Base-by-base conservation (phyloP, 2,329 filamentous ascomycete genomes). In the Trichoderma pleuroti region DNA sequence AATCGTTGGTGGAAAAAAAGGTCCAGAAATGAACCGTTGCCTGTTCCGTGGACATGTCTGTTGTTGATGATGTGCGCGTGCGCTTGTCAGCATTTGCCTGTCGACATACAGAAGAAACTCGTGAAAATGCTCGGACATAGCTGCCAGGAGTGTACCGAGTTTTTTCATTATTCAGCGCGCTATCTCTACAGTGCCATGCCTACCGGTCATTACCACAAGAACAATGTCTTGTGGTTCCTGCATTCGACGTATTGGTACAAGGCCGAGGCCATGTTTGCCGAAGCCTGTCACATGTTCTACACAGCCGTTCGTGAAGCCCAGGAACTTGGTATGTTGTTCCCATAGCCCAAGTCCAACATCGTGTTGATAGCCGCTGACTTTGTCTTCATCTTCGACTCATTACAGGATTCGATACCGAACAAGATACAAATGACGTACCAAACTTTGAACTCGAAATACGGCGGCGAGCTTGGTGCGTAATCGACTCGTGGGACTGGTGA, bases 401-500 rank as follows among this genome's bases (percentile, higher is more conserved):
- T 9, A 11, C 16, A 76, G 76, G 76, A 21, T 74, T 76, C 12
- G 74, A 78, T 14, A 74, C 73, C 9, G 75, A 77, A 28, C 71
- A 75, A 1, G 52, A 54, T 3, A 62, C 66, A 14, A 73, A 74
- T 2, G 67, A 67, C 2, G 70, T 78, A 4, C 68, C 77, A 2
- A 75, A 77, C 1, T 79, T 78, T 70, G 76, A 80, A 6, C 64
- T 75, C 28, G 78, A 80, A 70, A 79, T 80, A 73, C 75, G 76
- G 21, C 71, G 78, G 24, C 73, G 78, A 52, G 70, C 78, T 7
- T 80, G 78, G 78, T 79, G 77, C 66, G 75, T 80, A 9, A 66
- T 80, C 24, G 75, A 79, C 34, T 78, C 77, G 0, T 80, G 77
- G 78, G 78, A 80, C 69, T 80, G 78, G 78, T 80, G 72, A 60